Percentiles rank a stretch among this genome's conserved stretches.
Evolutionary conservation across 2,329 filamentous ascomycete genomes (phyloP).

Genomic region (Penicillium capsulatum): DNA sequence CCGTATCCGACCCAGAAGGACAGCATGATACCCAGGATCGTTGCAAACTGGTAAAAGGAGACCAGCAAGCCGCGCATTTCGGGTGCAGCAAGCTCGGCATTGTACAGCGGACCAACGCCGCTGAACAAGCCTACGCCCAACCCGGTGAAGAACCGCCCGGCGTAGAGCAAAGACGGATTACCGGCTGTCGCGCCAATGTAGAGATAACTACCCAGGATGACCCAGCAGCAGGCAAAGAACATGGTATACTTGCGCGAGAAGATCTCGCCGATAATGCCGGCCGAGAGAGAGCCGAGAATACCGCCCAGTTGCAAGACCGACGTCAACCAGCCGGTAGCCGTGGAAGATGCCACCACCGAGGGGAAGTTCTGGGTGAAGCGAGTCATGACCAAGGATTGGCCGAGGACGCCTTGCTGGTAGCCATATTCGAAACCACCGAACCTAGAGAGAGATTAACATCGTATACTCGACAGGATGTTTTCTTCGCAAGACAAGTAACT

Average conservation of each 20-base stretch:
- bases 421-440: too few species aligned
- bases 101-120: conserved; percentile 42
- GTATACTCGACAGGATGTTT: too few species aligned
- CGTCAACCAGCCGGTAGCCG: too few species aligned
- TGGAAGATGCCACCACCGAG: too few species aligned
- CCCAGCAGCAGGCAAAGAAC: conserved; percentile 33
- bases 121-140: conserved; percentile 42
- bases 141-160: conserved; percentile 42
- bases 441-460: too few species aligned
- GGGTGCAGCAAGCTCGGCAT: conserved; percentile 38
- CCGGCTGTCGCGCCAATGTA: conserved; percentile 35
- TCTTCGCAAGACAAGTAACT: too few species aligned
- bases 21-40: conserved; percentile 45
- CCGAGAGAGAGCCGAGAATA: conserved; percentile 36
- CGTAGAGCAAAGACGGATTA: conserved; percentile 33
- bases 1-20: conserved; percentile 44
- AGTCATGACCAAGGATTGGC: too few species aligned
- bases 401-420: too few species aligned
- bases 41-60: conserved; percentile 42
- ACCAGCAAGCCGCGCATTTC: conserved; percentile 43
- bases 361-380: too few species aligned
- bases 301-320: conserved; percentile 43
- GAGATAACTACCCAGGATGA: too few species aligned
- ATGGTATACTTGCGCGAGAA: conserved; percentile 34
- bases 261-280: conserved; percentile 38